Conservation (phyloP, 768 basidiomycete species). For the Russula ochroleuca region DNA sequence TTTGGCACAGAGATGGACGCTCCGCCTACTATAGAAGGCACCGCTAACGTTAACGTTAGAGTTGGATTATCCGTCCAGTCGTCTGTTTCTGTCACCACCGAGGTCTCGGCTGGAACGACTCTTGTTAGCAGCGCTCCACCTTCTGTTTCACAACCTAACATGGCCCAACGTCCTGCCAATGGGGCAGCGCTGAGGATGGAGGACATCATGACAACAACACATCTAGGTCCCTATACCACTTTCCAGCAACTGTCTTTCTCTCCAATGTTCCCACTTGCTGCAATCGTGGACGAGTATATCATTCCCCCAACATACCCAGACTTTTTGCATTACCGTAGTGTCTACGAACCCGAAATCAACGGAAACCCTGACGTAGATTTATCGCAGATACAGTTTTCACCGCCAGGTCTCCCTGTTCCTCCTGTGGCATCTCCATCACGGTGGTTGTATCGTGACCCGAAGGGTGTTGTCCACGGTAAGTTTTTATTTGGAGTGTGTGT, state of each 20-base stretch:
- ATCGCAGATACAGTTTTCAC: conserved; percentile 64
- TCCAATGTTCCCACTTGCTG: conserved; percentile 81
- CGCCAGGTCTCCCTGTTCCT: conserved; percentile 75
- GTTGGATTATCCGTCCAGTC: conserved; percentile 62
- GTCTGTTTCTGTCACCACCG: conserved; percentile 38
- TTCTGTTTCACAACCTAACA: conserved; percentile 28
- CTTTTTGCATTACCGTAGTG: conserved; percentile 64
- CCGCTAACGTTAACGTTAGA: conserved; percentile 33
- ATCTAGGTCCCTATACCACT: conserved; percentile 80
- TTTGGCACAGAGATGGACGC: conserved; percentile 42
- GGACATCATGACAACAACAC: conserved; percentile 61
- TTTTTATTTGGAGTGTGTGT: conserved; percentile 12
- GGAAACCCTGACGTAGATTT: conserved; percentile 44
- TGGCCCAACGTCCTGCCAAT: conserved; percentile 30
- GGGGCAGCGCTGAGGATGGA: conserved; percentile 47
- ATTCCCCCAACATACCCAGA: conserved; percentile 87
- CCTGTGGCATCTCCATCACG: conserved; percentile 59
- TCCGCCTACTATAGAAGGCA: conserved; percentile 47
- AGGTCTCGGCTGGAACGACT: conserved; percentile 40
- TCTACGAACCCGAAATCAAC: conserved; percentile 55
- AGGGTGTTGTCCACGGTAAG: conserved; percentile 72
- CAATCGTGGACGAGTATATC: conserved; percentile 85
- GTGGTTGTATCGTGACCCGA: conserved; percentile 85
- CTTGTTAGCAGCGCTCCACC: conserved; percentile 19
- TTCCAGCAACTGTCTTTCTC: conserved; percentile 88